Percentiles rank a stretch among this genome's conserved stretches.
phyloP scores from a whole-genome alignment of 1,284 basidiomycete species.

The Trametes versicolor region DNA sequence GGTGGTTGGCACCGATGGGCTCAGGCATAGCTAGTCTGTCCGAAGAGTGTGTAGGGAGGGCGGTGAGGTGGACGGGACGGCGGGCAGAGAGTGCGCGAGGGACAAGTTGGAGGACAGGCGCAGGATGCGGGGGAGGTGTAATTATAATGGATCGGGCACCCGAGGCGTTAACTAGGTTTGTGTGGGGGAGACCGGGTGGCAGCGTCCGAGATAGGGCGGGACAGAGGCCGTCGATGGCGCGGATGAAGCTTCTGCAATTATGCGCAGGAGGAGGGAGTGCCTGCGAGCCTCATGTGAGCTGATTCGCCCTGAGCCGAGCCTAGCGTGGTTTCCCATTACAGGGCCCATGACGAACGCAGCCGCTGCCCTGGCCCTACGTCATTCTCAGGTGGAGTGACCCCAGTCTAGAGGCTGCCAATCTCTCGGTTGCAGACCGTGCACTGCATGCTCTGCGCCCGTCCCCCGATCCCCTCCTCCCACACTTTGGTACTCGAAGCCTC shows the following conservation, averaged over 20 bases:
- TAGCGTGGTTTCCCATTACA: too few relatives aligned
- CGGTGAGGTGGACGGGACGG: not conserved
- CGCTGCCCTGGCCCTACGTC: too few relatives aligned
- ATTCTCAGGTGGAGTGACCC: too few relatives aligned
- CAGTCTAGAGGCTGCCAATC: too few relatives aligned
- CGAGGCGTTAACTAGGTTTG: not conserved
- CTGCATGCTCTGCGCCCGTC: too few relatives aligned
- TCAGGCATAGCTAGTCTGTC: constrained; percentile 6
- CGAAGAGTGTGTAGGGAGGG: not conserved
- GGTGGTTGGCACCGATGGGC: constrained; percentile 12
- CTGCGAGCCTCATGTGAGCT: not conserved
- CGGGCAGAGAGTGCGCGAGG: not conserved
- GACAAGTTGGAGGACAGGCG: not conserved
- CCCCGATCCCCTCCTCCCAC: too few relatives aligned
- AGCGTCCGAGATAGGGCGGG: not conserved
- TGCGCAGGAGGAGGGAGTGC: not conserved
- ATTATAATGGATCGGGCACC: not conserved
- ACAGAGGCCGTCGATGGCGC: not conserved
- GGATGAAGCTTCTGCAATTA: not conserved
- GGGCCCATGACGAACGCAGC: too few relatives aligned
- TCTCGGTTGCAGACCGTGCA: too few relatives aligned
- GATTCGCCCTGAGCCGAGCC: not conserved
- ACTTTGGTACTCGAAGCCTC: too few relatives aligned
- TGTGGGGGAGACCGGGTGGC: too few relatives aligned
- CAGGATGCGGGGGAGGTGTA: not conserved